These are phyloP conservation scores for Pinus taeda DNA, from an alignment of 75 land plant species.

Conservation along the genomic window DNA sequence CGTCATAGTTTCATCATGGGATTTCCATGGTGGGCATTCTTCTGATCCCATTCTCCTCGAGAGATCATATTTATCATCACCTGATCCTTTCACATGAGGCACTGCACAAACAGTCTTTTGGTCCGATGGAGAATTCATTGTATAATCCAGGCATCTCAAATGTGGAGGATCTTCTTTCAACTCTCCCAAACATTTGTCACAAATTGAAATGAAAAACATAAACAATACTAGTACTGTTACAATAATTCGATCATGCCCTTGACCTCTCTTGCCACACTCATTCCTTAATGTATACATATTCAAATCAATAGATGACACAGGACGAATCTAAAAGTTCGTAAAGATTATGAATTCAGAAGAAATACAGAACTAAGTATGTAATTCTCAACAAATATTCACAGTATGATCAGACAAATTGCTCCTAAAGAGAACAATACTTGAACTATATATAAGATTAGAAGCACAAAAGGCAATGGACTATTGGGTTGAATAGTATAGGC, in stretches of 20 bases:
- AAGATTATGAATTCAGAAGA: background rate
- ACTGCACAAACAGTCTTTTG: background rate
- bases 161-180: background rate
- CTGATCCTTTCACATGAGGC: background rate
- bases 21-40: background rate
- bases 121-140: no score
- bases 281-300: background rate
- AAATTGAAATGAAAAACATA: background rate
- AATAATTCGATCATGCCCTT: background rate
- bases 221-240: background rate
- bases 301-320: background rate
- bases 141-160: background rate
- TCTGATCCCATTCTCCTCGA: background rate
- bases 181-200: background rate
- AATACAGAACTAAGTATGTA: background rate
- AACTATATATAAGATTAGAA: background rate
- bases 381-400: background rate
- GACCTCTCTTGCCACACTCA: background rate
- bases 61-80: background rate
- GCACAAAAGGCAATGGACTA: background rate
- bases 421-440: constrained; percentile 1
- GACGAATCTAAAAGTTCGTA: background rate
- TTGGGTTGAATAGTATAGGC: background rate
- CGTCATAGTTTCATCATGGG: background rate
- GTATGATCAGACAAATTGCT: background rate